Evolutionary conservation across 2,329 filamentous ascomycete genomes (phyloP).

Genomic region (Diaporthe citrichinensis): DNA sequence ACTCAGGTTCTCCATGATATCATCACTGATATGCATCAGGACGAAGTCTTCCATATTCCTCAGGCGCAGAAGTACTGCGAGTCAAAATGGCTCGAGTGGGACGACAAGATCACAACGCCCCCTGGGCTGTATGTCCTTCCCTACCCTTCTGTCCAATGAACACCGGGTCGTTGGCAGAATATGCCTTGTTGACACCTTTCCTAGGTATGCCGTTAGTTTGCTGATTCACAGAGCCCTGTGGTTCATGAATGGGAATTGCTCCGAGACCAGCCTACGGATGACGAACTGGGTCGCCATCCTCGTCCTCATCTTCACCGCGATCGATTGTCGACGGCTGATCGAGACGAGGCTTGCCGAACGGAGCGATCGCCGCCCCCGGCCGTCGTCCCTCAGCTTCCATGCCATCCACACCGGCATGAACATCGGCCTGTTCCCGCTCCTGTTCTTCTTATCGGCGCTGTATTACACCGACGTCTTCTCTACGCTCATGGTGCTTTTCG

Average conservation of each 20-base stretch:
- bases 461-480: slow-evolving; percentile 97
- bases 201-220: slow-evolving; percentile 64
- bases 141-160: slow-evolving; percentile 38
- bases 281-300: slow-evolving; percentile 63
- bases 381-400: slow-evolving; percentile 54
- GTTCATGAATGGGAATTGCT: slow-evolving; percentile 50
- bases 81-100: slow-evolving; percentile 83
- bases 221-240: slow-evolving; percentile 52
- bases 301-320: slow-evolving; percentile 60
- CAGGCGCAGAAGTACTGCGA: slow-evolving; percentile 91
- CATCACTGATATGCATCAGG: slow-evolving; percentile 61
- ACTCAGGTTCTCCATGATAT: background rate
- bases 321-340: slow-evolving; percentile 66
- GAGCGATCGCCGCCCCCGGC: slow-evolving; percentile 41
- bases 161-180: slow-evolving; percentile 43
- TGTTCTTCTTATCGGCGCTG: slow-evolving; percentile 96
- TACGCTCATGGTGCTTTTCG: slow-evolving; percentile 79
- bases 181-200: slow-evolving; percentile 42
- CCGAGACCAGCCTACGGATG: slow-evolving; percentile 60
- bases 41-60: slow-evolving; percentile 90
- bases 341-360: slow-evolving; percentile 58
- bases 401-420: slow-evolving; percentile 79
- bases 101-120: slow-evolving; percentile 97
- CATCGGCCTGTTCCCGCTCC: slow-evolving; percentile 84
- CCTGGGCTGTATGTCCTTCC: slow-evolving; percentile 78